phyloP scores from a whole-genome alignment of 1,139 yeast genomes.

The Diutina scorzettiae region DNA sequence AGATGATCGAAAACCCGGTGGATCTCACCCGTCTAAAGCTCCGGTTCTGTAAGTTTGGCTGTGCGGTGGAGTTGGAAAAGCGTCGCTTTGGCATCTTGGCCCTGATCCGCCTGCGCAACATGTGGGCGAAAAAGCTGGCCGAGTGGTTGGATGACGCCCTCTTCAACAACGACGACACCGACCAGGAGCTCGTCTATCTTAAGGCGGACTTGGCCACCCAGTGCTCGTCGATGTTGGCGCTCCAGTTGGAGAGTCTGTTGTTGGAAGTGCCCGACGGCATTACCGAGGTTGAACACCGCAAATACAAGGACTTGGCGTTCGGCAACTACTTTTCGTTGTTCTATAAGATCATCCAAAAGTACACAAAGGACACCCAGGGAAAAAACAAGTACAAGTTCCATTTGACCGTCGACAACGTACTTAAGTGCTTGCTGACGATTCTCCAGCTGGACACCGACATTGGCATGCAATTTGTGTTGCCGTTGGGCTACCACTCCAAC shows the following conservation, averaged over 20 bases:
- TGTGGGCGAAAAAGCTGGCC: slow-evolving; percentile 43
- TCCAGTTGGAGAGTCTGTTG: slow-evolving; percentile 41
- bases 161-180: slow-evolving; percentile 16
- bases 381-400: slow-evolving; percentile 41
- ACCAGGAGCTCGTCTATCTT: slow-evolving; percentile 39
- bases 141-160: slow-evolving; percentile 62
- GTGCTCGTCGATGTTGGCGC: slow-evolving; percentile 45
- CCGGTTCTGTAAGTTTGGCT: slow-evolving; percentile 44
- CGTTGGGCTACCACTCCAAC: slow-evolving; percentile 68
- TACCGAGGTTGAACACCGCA: slow-evolving; percentile 41
- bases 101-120: slow-evolving; percentile 47
- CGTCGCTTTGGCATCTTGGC: slow-evolving; percentile 35
- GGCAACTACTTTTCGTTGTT: slow-evolving; percentile 63
- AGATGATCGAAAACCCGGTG: slow-evolving; percentile 13
- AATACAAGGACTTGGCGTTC: slow-evolving; percentile 54
- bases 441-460: slow-evolving; percentile 65
- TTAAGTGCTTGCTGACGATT: slow-evolving; percentile 54
- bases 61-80: slow-evolving; percentile 34
- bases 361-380: slow-evolving; percentile 16
- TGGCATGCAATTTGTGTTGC: slow-evolving; percentile 66
- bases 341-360: slow-evolving; percentile 57
- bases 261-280: slow-evolving; percentile 54
- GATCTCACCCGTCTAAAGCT: slow-evolving; percentile 40
- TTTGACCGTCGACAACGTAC: slow-evolving; percentile 51
- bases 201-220: slow-evolving; percentile 59